phyloP scores from a whole-genome alignment of 768 basidiomycete species.

The Macrolepiota fuliginosa region DNA sequence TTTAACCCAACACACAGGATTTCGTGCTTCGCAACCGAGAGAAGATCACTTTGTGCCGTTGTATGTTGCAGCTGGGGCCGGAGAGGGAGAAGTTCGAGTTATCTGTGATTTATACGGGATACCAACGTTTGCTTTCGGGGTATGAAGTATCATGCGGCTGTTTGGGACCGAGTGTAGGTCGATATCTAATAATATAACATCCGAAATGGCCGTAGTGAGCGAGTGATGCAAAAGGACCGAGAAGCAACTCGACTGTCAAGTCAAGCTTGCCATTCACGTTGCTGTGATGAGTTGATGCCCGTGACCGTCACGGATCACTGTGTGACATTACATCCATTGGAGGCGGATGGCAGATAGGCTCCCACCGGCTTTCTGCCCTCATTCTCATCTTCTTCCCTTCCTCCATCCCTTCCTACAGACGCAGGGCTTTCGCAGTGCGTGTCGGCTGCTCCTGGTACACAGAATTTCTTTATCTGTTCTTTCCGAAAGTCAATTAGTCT shows the following conservation, averaged over 20 bases:
- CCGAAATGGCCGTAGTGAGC: conserved; percentile 4
- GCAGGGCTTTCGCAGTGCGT: background rate
- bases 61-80: conserved; percentile 75
- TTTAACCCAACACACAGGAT: conserved; percentile 57
- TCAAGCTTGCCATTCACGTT: background rate
- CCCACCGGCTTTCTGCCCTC: conserved; percentile 1
- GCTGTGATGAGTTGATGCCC: conserved; percentile 8
- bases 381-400: background rate
- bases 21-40: conserved; percentile 68
- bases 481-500: background rate
- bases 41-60: conserved; percentile 83
- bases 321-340: background rate
- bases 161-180: background rate
- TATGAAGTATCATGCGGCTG: conserved; percentile 24
- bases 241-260: background rate
- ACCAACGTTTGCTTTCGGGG: conserved; percentile 66
- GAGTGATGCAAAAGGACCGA: background rate
- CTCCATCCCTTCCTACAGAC: background rate
- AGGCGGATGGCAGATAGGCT: conserved; percentile 1
- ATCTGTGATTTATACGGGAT: conserved; percentile 54
- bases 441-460: background rate
- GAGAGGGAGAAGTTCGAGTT: conserved; percentile 48
- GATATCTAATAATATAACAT: background rate
- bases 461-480: background rate
- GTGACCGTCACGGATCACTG: background rate